phyloP scores from a whole-genome alignment of 2,329 filamentous ascomycete species.

The Coniosporium tulheliwenetii region DNA sequence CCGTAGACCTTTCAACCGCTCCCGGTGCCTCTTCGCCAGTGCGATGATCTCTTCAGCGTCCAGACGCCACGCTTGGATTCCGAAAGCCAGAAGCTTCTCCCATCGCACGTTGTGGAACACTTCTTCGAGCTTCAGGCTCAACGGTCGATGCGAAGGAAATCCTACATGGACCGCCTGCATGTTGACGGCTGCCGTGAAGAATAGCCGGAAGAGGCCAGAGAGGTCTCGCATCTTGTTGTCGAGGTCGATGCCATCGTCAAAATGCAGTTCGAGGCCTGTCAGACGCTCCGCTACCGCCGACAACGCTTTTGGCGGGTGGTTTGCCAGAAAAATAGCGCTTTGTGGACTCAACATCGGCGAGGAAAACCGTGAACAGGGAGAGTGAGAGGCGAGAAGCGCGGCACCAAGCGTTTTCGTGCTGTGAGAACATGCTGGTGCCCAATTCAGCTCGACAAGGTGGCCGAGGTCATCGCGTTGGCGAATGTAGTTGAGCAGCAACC shows the following conservation, averaged over 20 bases:
- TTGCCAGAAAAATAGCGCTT: conserved; percentile 36
- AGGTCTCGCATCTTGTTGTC: conserved; percentile 42
- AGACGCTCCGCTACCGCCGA: conserved; percentile 38
- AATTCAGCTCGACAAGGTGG: conserved; percentile 36
- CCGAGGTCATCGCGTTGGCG: conserved; percentile 29
- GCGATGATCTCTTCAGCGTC: conserved; percentile 43
- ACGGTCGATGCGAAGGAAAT: conserved; percentile 41
- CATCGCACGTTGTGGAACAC: conserved; percentile 48
- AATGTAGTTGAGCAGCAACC: conserved; percentile 35
- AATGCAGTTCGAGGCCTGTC: conserved; percentile 47
- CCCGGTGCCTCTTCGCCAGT: conserved; percentile 38
- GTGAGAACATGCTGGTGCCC: conserved; percentile 47
- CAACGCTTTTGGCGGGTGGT: conserved; percentile 30
- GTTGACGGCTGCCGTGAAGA: conserved; percentile 43
- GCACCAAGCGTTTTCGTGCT: conserved; percentile 42
- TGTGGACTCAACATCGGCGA: conserved; percentile 47
- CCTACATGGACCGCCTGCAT: conserved; percentile 49
- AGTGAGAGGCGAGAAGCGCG: conserved; percentile 39
- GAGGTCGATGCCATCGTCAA: conserved; percentile 41
- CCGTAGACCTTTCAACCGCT: conserved; percentile 41
- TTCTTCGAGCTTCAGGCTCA: conserved; percentile 41
- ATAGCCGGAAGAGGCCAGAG: conserved; percentile 38
- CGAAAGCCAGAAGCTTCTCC: conserved; percentile 46
- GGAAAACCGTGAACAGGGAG: conserved; percentile 43
- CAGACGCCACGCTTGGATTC: conserved; percentile 49